These are phyloP conservation scores for Eutypa lata DNA, from an alignment of 2,329 filamentous ascomycete species.

Conservation along the genomic window DNA sequence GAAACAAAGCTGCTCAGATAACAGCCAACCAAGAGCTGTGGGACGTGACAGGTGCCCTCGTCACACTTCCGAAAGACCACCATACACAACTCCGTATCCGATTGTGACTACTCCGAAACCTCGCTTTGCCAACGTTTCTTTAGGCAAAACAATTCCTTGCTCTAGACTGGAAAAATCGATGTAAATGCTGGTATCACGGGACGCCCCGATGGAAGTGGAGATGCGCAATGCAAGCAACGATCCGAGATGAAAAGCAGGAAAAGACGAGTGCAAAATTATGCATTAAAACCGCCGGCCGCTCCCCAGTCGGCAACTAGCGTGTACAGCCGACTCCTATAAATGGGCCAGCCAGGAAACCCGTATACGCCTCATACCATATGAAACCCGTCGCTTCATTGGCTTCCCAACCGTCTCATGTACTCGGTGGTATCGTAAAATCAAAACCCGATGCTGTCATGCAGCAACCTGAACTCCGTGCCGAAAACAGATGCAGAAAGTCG, in stretches of 20 bases:
- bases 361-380: constrained; percentile 1
- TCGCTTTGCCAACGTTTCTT: too few species aligned
- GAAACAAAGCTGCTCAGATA: constrained; percentile 2
- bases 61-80: background rate
- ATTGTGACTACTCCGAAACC: background rate
- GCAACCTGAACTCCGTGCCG: background rate
- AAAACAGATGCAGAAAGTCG: background rate
- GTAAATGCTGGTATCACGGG: constrained; percentile 5
- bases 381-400: background rate
- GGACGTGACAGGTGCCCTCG: background rate
- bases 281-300: constrained; percentile 13
- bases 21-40: background rate
- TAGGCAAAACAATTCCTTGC: background rate
- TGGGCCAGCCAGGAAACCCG: background rate
- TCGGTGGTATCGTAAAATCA: constrained; percentile 10
- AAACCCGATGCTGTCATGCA: background rate
- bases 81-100: background rate
- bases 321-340: background rate
- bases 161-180: background rate
- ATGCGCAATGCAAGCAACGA: background rate
- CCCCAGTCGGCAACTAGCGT: background rate
- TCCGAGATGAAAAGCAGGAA: background rate
- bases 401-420: constrained; percentile 10
- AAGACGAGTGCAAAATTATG: constrained; percentile 11
- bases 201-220: background rate